These are phyloP conservation scores for Stipa capillata DNA, from an alignment of 176 grass and related monocot species.

Conservation along the genomic window DNA sequence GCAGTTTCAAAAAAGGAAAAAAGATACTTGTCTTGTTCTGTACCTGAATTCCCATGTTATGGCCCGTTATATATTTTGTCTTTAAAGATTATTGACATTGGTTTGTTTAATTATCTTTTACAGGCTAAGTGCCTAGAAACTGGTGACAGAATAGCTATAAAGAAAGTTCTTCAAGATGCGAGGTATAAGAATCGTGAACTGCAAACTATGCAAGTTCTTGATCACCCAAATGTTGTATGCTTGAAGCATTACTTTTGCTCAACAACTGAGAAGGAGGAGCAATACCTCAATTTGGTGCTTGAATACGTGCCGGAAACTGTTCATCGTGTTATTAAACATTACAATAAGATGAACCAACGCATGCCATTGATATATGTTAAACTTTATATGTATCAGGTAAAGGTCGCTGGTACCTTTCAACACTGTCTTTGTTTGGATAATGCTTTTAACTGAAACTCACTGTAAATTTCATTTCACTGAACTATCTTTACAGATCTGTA, in stretches of 20 bases:
- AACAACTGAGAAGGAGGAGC: slow-evolving; percentile 61
- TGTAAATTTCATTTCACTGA: background rate
- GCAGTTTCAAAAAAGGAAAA: too few species aligned
- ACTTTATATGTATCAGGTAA: slow-evolving; percentile 89
- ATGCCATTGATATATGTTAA: slow-evolving; percentile 81
- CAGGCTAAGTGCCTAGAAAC: slow-evolving; percentile 80
- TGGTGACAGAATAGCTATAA: slow-evolving; percentile 69
- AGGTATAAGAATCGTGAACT: slow-evolving; percentile 85
- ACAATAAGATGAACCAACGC: slow-evolving; percentile 67
- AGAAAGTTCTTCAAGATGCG: slow-evolving; percentile 82
- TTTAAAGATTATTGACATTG: background rate
- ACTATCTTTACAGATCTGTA: slow-evolving; percentile 72
- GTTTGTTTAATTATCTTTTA: slow-evolving; percentile 15
- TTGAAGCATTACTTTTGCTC: slow-evolving; percentile 84
- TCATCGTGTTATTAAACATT: slow-evolving; percentile 64
- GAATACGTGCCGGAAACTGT: slow-evolving; percentile 88
- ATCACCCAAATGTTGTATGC: slow-evolving; percentile 69
- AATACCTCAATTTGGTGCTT: slow-evolving; percentile 84
- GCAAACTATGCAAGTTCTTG: slow-evolving; percentile 76
- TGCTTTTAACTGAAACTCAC: background rate
- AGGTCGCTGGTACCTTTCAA: background rate
- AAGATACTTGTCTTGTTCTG: too few species aligned
- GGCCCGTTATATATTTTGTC: background rate
- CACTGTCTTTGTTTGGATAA: background rate
- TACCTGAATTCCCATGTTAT: background rate